Percentiles rank a stretch among this genome's conserved stretches.
These are phyloP conservation scores for Rostrohypoxylon terebratum DNA, from an alignment of 495 filamentous ascomycete species.

Conservation along the genomic window DNA sequence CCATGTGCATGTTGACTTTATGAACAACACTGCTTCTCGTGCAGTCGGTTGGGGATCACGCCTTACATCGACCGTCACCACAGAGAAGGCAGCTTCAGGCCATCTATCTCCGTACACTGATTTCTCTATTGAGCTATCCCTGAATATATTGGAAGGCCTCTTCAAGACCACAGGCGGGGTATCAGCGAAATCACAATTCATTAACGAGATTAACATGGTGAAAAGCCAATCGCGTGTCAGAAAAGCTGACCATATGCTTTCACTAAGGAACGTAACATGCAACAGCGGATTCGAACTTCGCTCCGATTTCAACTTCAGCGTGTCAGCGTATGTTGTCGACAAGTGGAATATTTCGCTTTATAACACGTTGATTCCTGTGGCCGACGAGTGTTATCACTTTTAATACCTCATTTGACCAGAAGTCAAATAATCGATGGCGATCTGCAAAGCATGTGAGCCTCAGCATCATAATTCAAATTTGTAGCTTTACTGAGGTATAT, in stretches of 20 bases:
- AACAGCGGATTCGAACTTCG: conserved; percentile 35
- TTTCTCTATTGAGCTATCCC: conserved; percentile 37
- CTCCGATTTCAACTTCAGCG: conserved; percentile 41
- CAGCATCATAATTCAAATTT: conserved; percentile 6
- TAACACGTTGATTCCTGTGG: conserved; percentile 33
- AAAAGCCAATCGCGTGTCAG: conserved; percentile 37
- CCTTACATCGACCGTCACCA: conserved; percentile 39
- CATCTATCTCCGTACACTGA: conserved; percentile 35
- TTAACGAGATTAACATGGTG: conserved; percentile 38
- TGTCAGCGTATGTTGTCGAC: conserved; percentile 30
- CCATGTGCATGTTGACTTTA: conserved; percentile 49
- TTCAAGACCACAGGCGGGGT: conserved; percentile 33
- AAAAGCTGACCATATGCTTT: conserved; percentile 35
- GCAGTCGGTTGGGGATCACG: conserved; percentile 46
- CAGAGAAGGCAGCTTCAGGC: conserved; percentile 40
- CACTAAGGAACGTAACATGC: conserved; percentile 37
- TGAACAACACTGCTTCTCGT: conserved; percentile 31
- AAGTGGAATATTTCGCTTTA: conserved; percentile 33
- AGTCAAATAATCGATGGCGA: neutral
- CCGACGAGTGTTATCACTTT: conserved; percentile 37
- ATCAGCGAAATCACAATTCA: conserved; percentile 29
- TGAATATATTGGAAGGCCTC: conserved; percentile 30
- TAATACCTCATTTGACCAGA: conserved; percentile 7
- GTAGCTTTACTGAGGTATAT: conserved; percentile 14
- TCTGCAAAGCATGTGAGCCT: neutral